Conservation (phyloP, 176 grass and related monocot species). For the Cymbopogon citratus region DNA sequence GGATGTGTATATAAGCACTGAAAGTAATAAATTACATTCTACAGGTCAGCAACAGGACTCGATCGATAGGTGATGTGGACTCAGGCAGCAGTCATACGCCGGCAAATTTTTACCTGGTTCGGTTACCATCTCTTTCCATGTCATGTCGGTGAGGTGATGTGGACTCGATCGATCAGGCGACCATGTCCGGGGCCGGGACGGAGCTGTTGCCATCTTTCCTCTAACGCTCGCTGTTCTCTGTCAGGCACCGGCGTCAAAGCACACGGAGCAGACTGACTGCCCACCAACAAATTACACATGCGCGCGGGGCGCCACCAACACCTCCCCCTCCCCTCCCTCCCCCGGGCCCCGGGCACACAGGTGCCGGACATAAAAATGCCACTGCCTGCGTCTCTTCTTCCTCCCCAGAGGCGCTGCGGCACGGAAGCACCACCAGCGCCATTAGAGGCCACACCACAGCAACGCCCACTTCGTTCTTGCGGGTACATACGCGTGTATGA, state of each 20-base stretch:
- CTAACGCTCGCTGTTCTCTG: neutral
- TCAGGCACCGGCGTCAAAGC: constrained; percentile 5
- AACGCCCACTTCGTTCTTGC: neutral
- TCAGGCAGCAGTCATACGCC: neutral
- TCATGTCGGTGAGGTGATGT: constrained; percentile 17
- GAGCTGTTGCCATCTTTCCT: neutral
- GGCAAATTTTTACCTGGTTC: neutral
- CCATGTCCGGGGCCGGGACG: neutral
- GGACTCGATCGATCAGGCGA: neutral
- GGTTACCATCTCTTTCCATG: neutral
- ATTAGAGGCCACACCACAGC: neutral
- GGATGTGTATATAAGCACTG: neutral
- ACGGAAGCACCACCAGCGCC: neutral
- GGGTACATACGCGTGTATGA: neutral
- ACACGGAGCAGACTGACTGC: constrained; percentile 29
- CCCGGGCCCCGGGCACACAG: neutral
- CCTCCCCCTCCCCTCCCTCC: neutral
- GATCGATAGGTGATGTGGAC: neutral
- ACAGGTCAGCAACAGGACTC: neutral
- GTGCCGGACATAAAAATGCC: constrained; percentile 23
- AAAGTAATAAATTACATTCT: neutral
- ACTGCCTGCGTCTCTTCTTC: constrained; percentile 21
- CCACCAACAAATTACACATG: neutral
- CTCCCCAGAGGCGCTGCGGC: neutral
- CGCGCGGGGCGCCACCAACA: constrained; percentile 30